Evolutionary conservation across 371 early-diverging fungal genomes (phyloP), one percentile per base, ranked within the genome.

Genomic region (Pancytospora philotis): DNA sequence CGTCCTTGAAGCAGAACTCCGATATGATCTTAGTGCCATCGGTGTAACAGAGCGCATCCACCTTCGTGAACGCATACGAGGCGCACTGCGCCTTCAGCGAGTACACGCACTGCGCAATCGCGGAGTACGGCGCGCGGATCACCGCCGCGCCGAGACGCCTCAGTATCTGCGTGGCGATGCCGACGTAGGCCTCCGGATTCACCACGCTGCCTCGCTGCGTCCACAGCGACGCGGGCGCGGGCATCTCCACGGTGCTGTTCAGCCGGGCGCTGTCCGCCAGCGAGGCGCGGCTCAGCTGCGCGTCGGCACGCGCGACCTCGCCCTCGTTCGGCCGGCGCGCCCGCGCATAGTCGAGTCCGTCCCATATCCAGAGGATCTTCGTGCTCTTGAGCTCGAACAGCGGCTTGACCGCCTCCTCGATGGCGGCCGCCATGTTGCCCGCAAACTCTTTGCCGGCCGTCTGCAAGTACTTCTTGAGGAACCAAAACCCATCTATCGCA

Each of bases 401-500:
- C 36, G 32, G 38, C 3, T 65, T 37, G 3, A 73, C 49, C 2
- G 66, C 6, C 31, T 39, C 65, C n/a, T 50, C 50, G 8, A 63
- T 53, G 6, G 36, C 55, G 8, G 59, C 66, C 4, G 45, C 57
- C 10, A 61, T 3, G 45, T 32, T 30, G 8, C 4, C 13, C 2
- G 70, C 31, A n/a, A 69, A 48, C 0, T 68, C 35, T 19, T 34
- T 53, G 8, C 62, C 51, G 0, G 50, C 6, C 8, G 30, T 13
- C 19, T 10, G 45, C 22, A 59, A 19, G 37, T 77, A 79, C 59
- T 75, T 76, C 16, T 69, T 69, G 10, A 77, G 48, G 61, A 75
- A 79, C 80, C 80, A 79, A 30, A 68, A 71, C 0, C 77, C 80
- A 63, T 79, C 80, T 16, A 79, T 69, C 41, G 71, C 72, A 16